Conservation (phyloP, 805 yeast species). For the Wickerhamiella domercqiae region DNA sequence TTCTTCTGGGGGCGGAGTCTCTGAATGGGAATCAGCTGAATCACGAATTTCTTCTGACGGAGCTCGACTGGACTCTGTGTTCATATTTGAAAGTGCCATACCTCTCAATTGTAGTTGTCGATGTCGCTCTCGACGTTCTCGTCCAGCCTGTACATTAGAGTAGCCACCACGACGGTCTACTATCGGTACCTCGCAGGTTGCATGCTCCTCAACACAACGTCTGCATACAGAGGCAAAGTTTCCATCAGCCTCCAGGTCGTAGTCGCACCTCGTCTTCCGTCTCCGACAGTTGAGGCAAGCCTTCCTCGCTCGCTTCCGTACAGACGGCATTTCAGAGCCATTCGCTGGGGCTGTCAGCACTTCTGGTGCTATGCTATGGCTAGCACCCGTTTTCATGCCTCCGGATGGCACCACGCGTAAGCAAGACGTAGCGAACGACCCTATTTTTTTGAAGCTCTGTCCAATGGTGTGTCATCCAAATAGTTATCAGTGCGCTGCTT, state of each 20-base stretch:
- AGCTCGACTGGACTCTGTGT: too few relatives aligned
- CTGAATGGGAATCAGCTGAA: neutral
- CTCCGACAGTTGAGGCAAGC: conserved; percentile 5
- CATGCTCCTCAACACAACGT: conserved; percentile 4
- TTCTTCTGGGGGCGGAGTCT: neutral
- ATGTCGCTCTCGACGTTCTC: conserved; percentile 1
- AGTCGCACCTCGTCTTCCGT: conserved; percentile 5
- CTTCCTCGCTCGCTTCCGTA: conserved; percentile 3
- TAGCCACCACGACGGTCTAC: conserved; percentile 5
- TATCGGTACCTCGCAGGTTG: conserved; percentile 1
- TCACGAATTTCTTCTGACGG: too few relatives aligned
- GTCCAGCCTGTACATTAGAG: conserved; percentile 4
- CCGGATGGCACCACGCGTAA: too few relatives aligned
- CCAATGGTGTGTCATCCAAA: too few relatives aligned
- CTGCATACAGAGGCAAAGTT: neutral
- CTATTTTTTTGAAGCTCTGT: too few relatives aligned
- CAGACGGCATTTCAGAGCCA: too few relatives aligned
- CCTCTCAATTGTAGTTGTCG: neutral
- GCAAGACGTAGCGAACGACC: too few relatives aligned
- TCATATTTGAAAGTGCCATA: too few relatives aligned
- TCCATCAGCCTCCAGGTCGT: neutral
- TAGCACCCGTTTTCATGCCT: too few relatives aligned
- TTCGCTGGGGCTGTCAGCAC: too few relatives aligned
- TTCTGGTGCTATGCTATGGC: too few relatives aligned
- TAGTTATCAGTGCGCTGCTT: too few relatives aligned